A percentile compares a stretch with the other conserved stretches of the same genome.
These are phyloP conservation scores for Fraxinus floribunda DNA, from an alignment of 305 asterid species.

Conservation along the genomic window DNA sequence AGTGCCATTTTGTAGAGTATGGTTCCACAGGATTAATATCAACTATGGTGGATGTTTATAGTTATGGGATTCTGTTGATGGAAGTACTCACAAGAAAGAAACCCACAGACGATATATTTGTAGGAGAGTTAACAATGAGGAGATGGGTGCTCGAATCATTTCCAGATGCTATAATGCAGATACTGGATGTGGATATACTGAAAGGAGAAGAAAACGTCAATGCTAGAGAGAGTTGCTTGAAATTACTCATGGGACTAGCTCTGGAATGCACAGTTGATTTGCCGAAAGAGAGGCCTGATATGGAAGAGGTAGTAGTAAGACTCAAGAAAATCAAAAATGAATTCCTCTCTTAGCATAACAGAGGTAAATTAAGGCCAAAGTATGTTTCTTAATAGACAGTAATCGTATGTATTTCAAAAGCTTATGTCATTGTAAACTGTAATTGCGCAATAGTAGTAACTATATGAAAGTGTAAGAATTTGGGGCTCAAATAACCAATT, in stretches of 20 bases:
- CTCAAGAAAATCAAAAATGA: slow-evolving; percentile 16
- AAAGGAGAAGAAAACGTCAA: background rate
- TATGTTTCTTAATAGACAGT: background rate
- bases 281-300: slow-evolving; percentile 14
- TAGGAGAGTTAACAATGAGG: too few species aligned
- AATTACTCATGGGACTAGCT: slow-evolving; percentile 17
- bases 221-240: background rate
- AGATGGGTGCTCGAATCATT: background rate
- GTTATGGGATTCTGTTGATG: background rate
- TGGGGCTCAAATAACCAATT: too few species aligned
- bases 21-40: slow-evolving; percentile 34
- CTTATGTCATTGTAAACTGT: background rate
- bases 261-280: slow-evolving; percentile 21
- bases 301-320: slow-evolving; percentile 16
- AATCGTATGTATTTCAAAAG: background rate
- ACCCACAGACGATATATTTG: too few species aligned
- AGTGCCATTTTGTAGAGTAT: slow-evolving; percentile 22
- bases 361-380: background rate
- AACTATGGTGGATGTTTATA: background rate
- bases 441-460: too few species aligned
- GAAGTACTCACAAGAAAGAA: too few species aligned
- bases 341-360: background rate
- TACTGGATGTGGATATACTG: background rate
- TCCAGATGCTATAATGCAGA: too few species aligned
- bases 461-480: too few species aligned